Base-by-base conservation (phyloP, 2,329 filamentous ascomycete species). In the Colletotrichum neosansevieriae region DNA sequence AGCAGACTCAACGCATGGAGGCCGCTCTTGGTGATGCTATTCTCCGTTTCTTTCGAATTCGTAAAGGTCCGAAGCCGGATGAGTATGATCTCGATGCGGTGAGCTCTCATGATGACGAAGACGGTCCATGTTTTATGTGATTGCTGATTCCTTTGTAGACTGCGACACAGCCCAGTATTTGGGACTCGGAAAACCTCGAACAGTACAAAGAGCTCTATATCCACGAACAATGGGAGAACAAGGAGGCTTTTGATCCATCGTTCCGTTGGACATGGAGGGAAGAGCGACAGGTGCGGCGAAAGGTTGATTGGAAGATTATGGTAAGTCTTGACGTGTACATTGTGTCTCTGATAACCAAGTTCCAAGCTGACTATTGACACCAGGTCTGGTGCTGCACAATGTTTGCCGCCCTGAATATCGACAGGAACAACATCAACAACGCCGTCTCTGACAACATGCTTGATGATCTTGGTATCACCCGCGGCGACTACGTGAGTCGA, bases 391-490 rank as follows among this genome's bases (percentile, higher is more conserved):
- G 58, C 1, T 84, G 84, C 0, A 70, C 79, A n/a, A 72, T 72
- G n/a, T 75, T 75, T 44, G 72, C 73, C 17, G 67, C 71, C 6
- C 61, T 75, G 21, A 73, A 75, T 19, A 69, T 75, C 15, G 73
- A 74, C 49, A 60, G 74, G 10, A 71, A 71, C 67, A 75, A 75
- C 38, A 71, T 75, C 36, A 63, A 53, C 50, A 72, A 74, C 44
- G 72, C 73, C 10, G 72, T 72, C 15, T 72, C 73, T 1, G 73
- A 75, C 24, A 74, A 75, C 49, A 72, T 74, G 54, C 76, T 87
- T 15, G 83, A 86, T 2, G 79, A 81, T 42, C 72, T 80, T 3
- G 72, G 73, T 0, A 70, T 86, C 12, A 75, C 73, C 1, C 58
- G 67, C 4, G 64, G 49, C n/a, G 76, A 77, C 51, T 77, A 76